Base-by-base conservation (phyloP, 192 early-diverging fungal species). In the Coemansia sp. region DNA sequence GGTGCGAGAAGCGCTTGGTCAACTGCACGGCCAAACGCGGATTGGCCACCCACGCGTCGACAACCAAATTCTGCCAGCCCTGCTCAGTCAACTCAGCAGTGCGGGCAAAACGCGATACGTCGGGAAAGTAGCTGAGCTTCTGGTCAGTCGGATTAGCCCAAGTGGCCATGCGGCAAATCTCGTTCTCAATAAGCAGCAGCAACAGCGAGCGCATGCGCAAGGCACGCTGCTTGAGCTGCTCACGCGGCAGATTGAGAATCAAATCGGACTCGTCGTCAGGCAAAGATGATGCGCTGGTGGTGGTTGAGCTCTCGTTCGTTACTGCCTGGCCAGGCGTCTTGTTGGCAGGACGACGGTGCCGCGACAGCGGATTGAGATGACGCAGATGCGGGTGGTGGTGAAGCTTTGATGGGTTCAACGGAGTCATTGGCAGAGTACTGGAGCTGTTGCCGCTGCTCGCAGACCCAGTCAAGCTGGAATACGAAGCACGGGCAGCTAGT, bases 11-110 rank as follows among this genome's bases (percentile, higher is more conserved):
- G 11, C 96, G 86, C 7, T 75, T 65, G 25, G 82, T 67, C 40
- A 98, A 71, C 49, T 92, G 90, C 20, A 98, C 70, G 3, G 96
- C 92, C 20, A 98, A 65, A 0, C 69, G 74, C n/a, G 97, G 93
- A 36, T 88, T 85, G 23, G 93, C 81, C 8, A 78, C 78, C 97
- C 97, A 98, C 4, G 94, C 93, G 61, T 88, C 88, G 15, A 75
- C 75, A 10, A 95, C 83, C 55, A 89, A 81, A 23, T 80, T 77
- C 48, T 84, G 82, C 95, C 94, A 98, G 9, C 84, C 83, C 34
- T 88, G 86, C 59, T 86, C 66, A 0, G 75, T 81, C 82, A 65
- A 74, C 65, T 66, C 83, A 57, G 65, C 60, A 57, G 34, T 55
- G 47, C 69, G 67, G 5, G 60, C 51, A 57, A 81, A 74, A 11